phyloP scores from a whole-genome alignment of 2,329 filamentous ascomycete species.

The Neophaeococcomyces mojaviensis region DNA sequence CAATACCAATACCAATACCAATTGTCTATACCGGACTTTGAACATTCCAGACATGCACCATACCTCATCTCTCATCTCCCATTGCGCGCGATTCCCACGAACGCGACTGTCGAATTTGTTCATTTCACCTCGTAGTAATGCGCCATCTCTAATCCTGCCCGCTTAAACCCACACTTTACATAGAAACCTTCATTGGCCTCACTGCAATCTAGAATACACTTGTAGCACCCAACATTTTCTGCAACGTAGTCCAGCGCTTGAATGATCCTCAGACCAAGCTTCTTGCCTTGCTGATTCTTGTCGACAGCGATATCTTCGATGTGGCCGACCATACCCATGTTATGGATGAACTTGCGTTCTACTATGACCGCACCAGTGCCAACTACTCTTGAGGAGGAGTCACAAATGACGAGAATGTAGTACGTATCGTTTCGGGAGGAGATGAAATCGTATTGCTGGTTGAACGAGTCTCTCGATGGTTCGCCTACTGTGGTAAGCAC shows the following conservation, averaged over 20 bases:
- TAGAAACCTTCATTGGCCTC: conserved; percentile 97
- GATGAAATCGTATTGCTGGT: conserved; percentile 77
- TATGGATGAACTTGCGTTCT: conserved; percentile 66
- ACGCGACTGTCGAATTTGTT: too few relatives aligned
- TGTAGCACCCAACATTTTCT: conserved; percentile 86
- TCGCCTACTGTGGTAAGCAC: conserved; percentile 92
- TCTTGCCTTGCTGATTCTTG: conserved; percentile 95
- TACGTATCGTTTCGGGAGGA: conserved; percentile 65
- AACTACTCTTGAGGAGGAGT: conserved; percentile 64
- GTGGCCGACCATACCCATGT: conserved; percentile 65
- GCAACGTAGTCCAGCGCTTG: conserved; percentile 87
- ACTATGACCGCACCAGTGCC: conserved; percentile 84
- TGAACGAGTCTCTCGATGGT: conserved; percentile 66
- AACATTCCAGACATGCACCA: too few relatives aligned
- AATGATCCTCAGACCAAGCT: conserved; percentile 84
- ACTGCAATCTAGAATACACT: conserved; percentile 92
- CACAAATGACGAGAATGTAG: conserved; percentile 78
- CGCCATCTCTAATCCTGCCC: conserved; percentile 91
- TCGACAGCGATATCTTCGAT: conserved; percentile 97
- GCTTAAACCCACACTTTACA: conserved; percentile 90
- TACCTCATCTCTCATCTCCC: background rate
- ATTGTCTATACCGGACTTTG: too few relatives aligned
- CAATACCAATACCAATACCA: too few relatives aligned
- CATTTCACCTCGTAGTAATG: conserved; percentile 92
- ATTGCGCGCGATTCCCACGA: too few relatives aligned